Conservation (phyloP, 345 rosid species). For the Raphanus raphanistrum region DNA sequence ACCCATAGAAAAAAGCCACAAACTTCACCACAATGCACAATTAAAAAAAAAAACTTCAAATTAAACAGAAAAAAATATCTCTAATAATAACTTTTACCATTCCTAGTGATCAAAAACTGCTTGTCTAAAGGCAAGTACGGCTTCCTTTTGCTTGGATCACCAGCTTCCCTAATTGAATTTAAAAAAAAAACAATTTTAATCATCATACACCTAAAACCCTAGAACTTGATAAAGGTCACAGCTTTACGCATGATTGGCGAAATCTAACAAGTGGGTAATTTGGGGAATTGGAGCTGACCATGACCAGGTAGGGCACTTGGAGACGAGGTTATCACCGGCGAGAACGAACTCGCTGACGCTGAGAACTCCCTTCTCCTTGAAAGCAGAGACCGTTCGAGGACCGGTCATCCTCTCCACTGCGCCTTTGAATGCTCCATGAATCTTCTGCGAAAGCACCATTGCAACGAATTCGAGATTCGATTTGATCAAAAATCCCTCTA, state of each 20-base stretch:
- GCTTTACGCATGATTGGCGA: background rate
- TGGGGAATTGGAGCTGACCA: slow-evolving; percentile 47
- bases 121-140: slow-evolving; percentile 75
- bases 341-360: slow-evolving; percentile 82
- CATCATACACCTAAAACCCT: background rate
- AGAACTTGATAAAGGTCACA: background rate
- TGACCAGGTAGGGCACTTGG: slow-evolving; percentile 98
- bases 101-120: slow-evolving; percentile 88
- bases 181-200: background rate
- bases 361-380: slow-evolving; percentile 94
- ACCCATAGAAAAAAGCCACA: background rate
- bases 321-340: slow-evolving; percentile 92
- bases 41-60: slow-evolving; percentile 3
- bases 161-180: slow-evolving; percentile 69
- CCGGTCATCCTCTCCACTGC: slow-evolving; percentile 87
- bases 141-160: slow-evolving; percentile 86
- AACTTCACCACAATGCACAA: background rate
- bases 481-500: slow-evolving; percentile 1
- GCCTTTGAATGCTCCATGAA: slow-evolving; percentile 86
- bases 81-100: slow-evolving; percentile 46
- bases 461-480: slow-evolving; percentile 8
- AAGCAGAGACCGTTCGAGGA: slow-evolving; percentile 86
- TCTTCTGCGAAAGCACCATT: slow-evolving; percentile 58
- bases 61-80: background rate
- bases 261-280: background rate